phyloP scores from a whole-genome alignment of 1,284 basidiomycete species.

The Austroboletus niveus region DNA sequence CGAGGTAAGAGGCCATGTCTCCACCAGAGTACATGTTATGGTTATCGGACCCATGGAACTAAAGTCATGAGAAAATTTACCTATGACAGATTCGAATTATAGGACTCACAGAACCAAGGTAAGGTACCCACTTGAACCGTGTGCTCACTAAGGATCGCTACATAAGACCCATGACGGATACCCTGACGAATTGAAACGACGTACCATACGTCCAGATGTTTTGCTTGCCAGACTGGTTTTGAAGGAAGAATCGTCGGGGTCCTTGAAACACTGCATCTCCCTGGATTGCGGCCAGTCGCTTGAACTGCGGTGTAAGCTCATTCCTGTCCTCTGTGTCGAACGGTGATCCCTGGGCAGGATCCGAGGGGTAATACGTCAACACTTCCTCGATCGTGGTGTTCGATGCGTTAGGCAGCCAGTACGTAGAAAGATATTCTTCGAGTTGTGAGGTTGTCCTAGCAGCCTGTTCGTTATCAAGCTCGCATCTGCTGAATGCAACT shows the following conservation, averaged over 20 bases:
- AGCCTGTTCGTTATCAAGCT: too few species aligned
- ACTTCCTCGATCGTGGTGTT: constrained; percentile 33
- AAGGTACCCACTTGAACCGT: not conserved
- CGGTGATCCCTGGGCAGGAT: constrained; percentile 49
- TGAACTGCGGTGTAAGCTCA: constrained; percentile 48
- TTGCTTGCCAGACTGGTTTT: constrained; percentile 41
- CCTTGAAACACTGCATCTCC: constrained; percentile 57
- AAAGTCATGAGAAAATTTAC: not conserved
- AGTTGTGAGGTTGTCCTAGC: constrained; percentile 38
- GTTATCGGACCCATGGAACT: constrained; percentile 42
- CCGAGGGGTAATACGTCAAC: constrained; percentile 40
- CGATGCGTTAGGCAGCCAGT: constrained; percentile 34
- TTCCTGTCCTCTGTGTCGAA: constrained; percentile 47
- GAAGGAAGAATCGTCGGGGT: constrained; percentile 50
- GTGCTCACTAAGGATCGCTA: not conserved
- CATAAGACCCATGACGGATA: too few species aligned
- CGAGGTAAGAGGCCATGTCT: constrained; percentile 42
- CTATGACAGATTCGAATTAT: not conserved
- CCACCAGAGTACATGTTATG: constrained; percentile 35
- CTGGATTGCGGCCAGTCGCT: constrained; percentile 49
- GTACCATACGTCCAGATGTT: constrained; percentile 49
- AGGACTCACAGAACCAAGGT: not conserved
- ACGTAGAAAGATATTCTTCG: constrained; percentile 35
- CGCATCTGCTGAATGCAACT: not conserved
- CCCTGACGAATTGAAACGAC: constrained; percentile 6